Conservation (phyloP, 306 rosid species). For the Vicia villosa region DNA sequence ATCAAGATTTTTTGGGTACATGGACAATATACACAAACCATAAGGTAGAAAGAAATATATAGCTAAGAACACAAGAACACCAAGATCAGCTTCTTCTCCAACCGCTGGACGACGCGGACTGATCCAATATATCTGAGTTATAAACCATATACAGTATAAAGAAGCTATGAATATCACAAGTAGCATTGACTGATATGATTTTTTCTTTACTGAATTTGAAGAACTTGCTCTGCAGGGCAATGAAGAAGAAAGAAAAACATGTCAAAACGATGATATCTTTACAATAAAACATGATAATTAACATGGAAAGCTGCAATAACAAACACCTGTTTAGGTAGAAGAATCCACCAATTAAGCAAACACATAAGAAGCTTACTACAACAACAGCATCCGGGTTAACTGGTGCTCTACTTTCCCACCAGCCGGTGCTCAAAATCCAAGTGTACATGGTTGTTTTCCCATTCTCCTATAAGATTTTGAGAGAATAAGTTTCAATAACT, state of each 20-base stretch:
- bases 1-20: conserved; percentile 55
- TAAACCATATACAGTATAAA: conserved; percentile 81
- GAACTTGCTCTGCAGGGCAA: conserved; percentile 59
- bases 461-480: conserved; percentile 63
- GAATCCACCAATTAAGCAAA: conserved; percentile 66
- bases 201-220: conserved; percentile 47
- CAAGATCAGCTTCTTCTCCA: conserved; percentile 97
- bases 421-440: conserved; percentile 94
- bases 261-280: conserved; percentile 25
- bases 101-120: conserved; percentile 75
- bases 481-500: conserved; percentile 19
- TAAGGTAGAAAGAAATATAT: conserved; percentile 67
- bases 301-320: conserved; percentile 8
- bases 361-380: conserved; percentile 59
- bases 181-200: conserved; percentile 57
- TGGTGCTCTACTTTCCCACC: conserved; percentile 88
- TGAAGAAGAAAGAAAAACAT: conserved; percentile 6
- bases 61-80: conserved; percentile 74
- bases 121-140: conserved; percentile 65
- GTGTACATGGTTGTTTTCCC: conserved; percentile 75
- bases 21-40: conserved; percentile 63
- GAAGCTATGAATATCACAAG: conserved; percentile 56
- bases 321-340: conserved; percentile 74
- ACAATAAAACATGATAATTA: conserved; percentile 17
- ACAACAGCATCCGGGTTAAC: conserved; percentile 79